These are phyloP conservation scores for Hemisphaericaspora nanyangensis DNA, from an alignment of 805 yeast species.

Conservation along the genomic window DNA sequence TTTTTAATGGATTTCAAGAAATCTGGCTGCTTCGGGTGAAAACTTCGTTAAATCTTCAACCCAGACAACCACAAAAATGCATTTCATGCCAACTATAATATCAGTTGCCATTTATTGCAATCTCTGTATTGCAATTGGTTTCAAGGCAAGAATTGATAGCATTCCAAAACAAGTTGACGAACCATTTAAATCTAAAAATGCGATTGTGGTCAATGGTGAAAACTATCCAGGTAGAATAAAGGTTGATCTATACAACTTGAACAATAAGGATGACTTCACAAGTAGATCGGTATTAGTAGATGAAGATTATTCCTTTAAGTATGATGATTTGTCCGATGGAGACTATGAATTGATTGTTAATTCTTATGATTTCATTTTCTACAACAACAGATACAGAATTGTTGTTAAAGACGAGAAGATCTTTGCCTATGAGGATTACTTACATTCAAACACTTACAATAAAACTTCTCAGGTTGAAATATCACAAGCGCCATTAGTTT, in stretches of 20 bases:
- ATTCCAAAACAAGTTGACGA: conserved; percentile 23
- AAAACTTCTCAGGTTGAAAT: conserved; percentile 14
- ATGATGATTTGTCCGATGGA: conserved; percentile 23
- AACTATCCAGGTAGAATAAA: conserved; percentile 31
- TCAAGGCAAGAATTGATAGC: conserved; percentile 22
- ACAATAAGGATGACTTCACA: conserved; percentile 3
- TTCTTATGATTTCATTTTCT: conserved; percentile 34
- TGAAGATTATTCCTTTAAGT: conserved; percentile 22
- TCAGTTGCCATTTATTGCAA: background rate
- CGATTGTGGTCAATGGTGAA: conserved; percentile 27
- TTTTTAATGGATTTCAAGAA: no score
- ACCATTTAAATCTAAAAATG: conserved; percentile 8
- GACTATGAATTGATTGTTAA: conserved; percentile 29
- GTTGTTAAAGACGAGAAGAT: conserved; percentile 15
- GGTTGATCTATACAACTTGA: conserved; percentile 16
- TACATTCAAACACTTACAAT: conserved; percentile 15
- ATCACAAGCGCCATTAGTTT: conserved; percentile 16
- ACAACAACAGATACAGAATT: conserved; percentile 22
- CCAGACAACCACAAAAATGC: no score
- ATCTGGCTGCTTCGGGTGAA: no score
- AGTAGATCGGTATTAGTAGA: conserved; percentile 16
- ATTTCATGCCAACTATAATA: background rate
- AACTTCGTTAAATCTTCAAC: no score
- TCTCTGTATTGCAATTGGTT: conserved; percentile 10
- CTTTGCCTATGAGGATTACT: conserved; percentile 19